Evolutionary conservation across 73 alveolate genomes (phyloP).

Genomic region (Symbiodinium pilosum): DNA sequence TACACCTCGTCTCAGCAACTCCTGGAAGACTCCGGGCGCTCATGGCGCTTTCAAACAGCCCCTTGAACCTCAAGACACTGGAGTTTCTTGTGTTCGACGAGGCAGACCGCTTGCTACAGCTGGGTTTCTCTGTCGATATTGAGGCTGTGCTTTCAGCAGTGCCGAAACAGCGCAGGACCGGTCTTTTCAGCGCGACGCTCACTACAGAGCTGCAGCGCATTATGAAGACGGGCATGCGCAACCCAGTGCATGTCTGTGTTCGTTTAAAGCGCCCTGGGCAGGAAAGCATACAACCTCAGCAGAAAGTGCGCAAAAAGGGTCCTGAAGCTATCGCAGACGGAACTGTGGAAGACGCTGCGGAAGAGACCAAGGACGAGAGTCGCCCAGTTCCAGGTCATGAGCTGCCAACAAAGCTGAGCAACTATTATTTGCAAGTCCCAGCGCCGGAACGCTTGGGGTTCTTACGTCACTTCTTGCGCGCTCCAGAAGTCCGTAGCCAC

Average conservation of each 20-base stretch:
- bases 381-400: slow-evolving; percentile 48
- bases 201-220: slow-evolving; percentile 98
- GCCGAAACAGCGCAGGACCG: slow-evolving; percentile 99
- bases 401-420: slow-evolving; percentile 96
- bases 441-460: slow-evolving; percentile 46
- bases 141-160: slow-evolving; percentile 96
- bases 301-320: slow-evolving; percentile 95
- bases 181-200: slow-evolving; percentile 99
- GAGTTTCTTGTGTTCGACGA: slow-evolving; percentile 98
- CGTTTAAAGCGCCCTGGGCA: slow-evolving; percentile 92
- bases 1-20: slow-evolving; percentile 99
- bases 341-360: slow-evolving; percentile 30
- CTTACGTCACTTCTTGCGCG: slow-evolving; percentile 33
- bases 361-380: slow-evolving; percentile 58
- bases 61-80: slow-evolving; percentile 96
- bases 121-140: slow-evolving; percentile 95
- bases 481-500: slow-evolving; percentile 53
- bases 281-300: slow-evolving; percentile 60
- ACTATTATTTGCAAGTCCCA: slow-evolving; percentile 80
- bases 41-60: slow-evolving; percentile 96
- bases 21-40: slow-evolving; percentile 99
- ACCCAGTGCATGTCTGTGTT: slow-evolving; percentile 99
- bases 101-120: slow-evolving; percentile 98
- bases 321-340: slow-evolving; percentile 95
- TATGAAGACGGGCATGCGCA: slow-evolving; percentile 99